These are phyloP conservation scores for Voacanga thouarsii DNA, from an alignment of 257 asterid genomes.

Conservation along the genomic window DNA sequence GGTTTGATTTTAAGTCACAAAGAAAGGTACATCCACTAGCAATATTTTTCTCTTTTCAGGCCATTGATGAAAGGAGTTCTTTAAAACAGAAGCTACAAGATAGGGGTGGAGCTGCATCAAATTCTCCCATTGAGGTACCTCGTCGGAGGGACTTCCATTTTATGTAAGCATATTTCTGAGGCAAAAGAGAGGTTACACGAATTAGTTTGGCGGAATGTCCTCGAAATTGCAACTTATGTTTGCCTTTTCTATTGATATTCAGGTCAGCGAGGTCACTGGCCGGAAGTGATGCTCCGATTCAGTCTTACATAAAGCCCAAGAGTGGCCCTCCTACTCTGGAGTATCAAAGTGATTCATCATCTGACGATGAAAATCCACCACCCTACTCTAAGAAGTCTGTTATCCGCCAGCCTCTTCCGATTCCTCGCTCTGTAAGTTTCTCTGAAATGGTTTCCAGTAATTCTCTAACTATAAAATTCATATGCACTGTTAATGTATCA, in stretches of 20 bases:
- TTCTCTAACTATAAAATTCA: not conserved
- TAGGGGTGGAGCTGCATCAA: conserved; percentile 1
- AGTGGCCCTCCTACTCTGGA: conserved; percentile 54
- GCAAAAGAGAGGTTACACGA: not conserved
- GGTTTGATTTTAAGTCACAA: not conserved
- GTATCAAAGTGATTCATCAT: conserved; percentile 28
- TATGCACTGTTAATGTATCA: not conserved
- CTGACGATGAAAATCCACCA: conserved; percentile 32
- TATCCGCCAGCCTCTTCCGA: conserved; percentile 28
- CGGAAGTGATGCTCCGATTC: conserved; percentile 36
- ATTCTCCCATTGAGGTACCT: conserved; percentile 42
- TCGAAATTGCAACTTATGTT: not conserved
- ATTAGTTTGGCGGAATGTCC: no score
- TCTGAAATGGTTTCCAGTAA: no score
- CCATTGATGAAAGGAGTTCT: conserved; percentile 16
- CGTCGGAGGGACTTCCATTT: conserved; percentile 32
- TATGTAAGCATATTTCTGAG: conserved; percentile 28
- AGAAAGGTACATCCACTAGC: no score
- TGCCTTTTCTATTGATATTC: not conserved
- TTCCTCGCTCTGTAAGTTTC: conserved; percentile 37
- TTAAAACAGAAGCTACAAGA: conserved; percentile 18
- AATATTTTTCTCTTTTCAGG: conserved; percentile 7
- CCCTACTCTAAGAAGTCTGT: not conserved
- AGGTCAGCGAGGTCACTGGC: conserved; percentile 68
- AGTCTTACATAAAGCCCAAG: conserved; percentile 33